Evolutionary conservation across 2,329 filamentous ascomycete species (phyloP).

Genomic region (Colletotrichum sp.): DNA sequence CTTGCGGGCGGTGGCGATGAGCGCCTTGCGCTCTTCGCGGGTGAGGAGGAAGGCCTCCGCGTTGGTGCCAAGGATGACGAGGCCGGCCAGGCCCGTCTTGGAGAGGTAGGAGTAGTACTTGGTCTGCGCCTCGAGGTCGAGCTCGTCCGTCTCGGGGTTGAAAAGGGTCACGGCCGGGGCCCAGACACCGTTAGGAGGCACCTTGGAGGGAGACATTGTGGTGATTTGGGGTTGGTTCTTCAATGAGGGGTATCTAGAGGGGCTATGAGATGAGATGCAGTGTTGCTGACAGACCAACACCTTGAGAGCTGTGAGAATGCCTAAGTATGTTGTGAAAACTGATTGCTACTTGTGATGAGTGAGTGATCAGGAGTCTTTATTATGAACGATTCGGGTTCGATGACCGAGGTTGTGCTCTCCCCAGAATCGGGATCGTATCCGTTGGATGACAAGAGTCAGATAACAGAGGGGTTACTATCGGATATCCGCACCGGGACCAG

Average conservation of each 20-base stretch:
- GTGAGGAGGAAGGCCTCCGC: slow-evolving; percentile 62
- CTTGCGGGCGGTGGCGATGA: slow-evolving; percentile 60
- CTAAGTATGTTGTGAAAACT: background rate
- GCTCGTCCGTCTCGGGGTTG: slow-evolving; percentile 50
- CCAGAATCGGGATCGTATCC: slow-evolving; percentile 1
- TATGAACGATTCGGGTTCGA: background rate
- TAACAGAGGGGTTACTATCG: slow-evolving; percentile 4
- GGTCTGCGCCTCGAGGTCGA: slow-evolving; percentile 51
- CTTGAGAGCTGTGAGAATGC: background rate
- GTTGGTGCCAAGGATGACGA: slow-evolving; percentile 61
- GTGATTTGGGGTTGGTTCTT: background rate
- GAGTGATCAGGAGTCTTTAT: background rate
- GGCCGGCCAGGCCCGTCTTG: slow-evolving; percentile 51
- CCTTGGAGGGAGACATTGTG: slow-evolving; percentile 3
- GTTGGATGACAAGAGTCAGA: background rate
- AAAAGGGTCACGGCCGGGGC: slow-evolving; percentile 61
- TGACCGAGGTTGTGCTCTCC: slow-evolving; percentile 2
- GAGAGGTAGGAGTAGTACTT: slow-evolving; percentile 59
- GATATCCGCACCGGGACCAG: slow-evolving; percentile 18
- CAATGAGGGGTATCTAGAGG: background rate
- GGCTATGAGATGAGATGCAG: background rate
- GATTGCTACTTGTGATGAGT: background rate
- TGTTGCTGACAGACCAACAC: background rate
- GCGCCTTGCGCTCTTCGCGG: slow-evolving; percentile 60
- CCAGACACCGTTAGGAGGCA: slow-evolving; percentile 47